Evolutionary conservation across 768 basidiomycete species (phyloP).

Genomic region (Podaxis rugospora): DNA sequence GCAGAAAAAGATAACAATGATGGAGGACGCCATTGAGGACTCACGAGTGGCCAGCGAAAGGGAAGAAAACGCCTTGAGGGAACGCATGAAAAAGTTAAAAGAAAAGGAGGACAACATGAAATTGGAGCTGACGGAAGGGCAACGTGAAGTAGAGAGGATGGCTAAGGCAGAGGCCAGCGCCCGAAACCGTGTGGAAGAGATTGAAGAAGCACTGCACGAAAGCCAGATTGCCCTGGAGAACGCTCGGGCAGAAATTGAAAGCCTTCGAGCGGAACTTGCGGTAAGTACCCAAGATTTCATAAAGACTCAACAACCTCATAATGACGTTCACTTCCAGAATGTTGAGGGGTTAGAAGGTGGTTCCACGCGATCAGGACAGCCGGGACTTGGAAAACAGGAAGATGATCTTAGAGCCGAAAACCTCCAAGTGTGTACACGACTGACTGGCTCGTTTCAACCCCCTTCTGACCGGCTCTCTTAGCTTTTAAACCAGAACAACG

Average conservation of each 20-base stretch:
- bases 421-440: background rate
- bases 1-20: constrained; percentile 63
- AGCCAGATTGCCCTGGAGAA: constrained; percentile 84
- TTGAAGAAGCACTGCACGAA: constrained; percentile 87
- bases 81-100: constrained; percentile 62
- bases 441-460: background rate
- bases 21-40: constrained; percentile 89
- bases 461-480: constrained; percentile 9
- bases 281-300: constrained; percentile 38
- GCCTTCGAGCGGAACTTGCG: constrained; percentile 63
- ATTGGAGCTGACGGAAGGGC: constrained; percentile 65
- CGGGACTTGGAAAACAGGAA: background rate
- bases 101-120: constrained; percentile 69
- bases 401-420: constrained; percentile 1
- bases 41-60: constrained; percentile 61
- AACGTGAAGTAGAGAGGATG: constrained; percentile 61
- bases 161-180: constrained; percentile 57
- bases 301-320: background rate
- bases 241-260: constrained; percentile 86
- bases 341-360: background rate
- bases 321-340: background rate
- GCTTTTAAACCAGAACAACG: constrained; percentile 23
- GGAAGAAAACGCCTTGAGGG: constrained; percentile 63
- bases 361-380: background rate
- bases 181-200: constrained; percentile 69